Evolutionary conservation across 306 rosid genomes (phyloP), one percentile per base, ranked within the genome.

Genomic region (Cucurbita maxima): DNA sequence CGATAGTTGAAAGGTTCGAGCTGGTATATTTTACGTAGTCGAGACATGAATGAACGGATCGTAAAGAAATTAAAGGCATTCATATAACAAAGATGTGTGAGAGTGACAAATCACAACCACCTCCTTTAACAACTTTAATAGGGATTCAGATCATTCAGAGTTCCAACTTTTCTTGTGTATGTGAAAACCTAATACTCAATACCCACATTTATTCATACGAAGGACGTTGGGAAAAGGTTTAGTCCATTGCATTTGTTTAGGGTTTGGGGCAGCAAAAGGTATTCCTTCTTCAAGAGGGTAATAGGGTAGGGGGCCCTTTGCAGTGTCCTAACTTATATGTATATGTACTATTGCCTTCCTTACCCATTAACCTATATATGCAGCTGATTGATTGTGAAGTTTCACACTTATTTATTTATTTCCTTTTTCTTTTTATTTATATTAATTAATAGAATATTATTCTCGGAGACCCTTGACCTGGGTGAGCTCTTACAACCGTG

Each of bases 81-180:
- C 36, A 16, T 41, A 67, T 19, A 16, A 41, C 57, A 44, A 44
- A 47, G 53, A 44, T 45, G 56, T 22, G 45, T 70, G 74, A 70
- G 74, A 22, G 74, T 30, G 74, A 70, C 74, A 50, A 44, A 70
- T 48, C 74, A 55, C 58, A 70, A 70, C 74, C 74, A 70, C 54
- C 40, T 25, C 13, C 20, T 48, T 22, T 16, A 20, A 47, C 40
- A 2, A 19, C 74, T 20, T 40, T 19, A 18, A 45, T 20, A 45
- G 13, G 15, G n/a, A 44, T 67, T 67, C 34, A 67, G 38, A 48
- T 22, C 5, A 30, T 12, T 58, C 40, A 58, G 13, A 11, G 25
- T 47, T 48, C 9, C 16, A 19, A 14, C 38, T 67, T 67, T 44
- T 47, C 10, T 20, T 43, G 12, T 47, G 52, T 47, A 47, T 47